Conservation (phyloP, 2,329 filamentous ascomycete genomes). For the Xylaria sp. region DNA sequence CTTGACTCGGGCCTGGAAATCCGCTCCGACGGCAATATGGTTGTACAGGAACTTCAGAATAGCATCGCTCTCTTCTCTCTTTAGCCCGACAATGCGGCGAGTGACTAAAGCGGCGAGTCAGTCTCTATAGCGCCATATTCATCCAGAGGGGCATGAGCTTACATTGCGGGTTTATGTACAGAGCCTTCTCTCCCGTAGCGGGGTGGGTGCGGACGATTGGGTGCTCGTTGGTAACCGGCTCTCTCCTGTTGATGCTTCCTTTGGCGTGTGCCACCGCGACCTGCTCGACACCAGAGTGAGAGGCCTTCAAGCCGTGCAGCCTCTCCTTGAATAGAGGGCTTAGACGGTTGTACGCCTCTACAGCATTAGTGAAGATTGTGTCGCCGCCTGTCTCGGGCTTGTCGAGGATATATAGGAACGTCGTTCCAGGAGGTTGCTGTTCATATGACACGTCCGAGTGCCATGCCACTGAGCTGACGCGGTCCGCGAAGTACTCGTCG, state of each 20-base stretch:
- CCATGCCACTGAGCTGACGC: constrained; percentile 85
- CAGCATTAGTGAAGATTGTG: constrained; percentile 81
- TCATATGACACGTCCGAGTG: constrained; percentile 91
- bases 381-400: constrained; percentile 80
- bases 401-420: constrained; percentile 88
- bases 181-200: constrained; percentile 79
- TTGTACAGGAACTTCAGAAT: constrained; percentile 79
- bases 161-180: constrained; percentile 86
- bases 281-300: constrained; percentile 84
- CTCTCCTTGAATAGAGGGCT: constrained; percentile 80
- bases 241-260: constrained; percentile 74
- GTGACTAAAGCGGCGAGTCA: constrained; percentile 61
- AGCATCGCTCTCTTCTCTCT: constrained; percentile 84
- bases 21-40: constrained; percentile 73
- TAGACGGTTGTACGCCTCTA: constrained; percentile 79
- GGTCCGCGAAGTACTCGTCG: constrained; percentile 64
- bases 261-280: constrained; percentile 69
- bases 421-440: constrained; percentile 85
- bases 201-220: constrained; percentile 84
- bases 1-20: constrained; percentile 75
- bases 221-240: constrained; percentile 76
- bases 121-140: background rate
- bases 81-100: constrained; percentile 78
- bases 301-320: constrained; percentile 78
- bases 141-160: constrained; percentile 44